Evolutionary conservation across 2,329 filamentous ascomycete species (phyloP), one percentile per base, ranked within the genome.

Genomic region (Elsinoe arachidis): DNA sequence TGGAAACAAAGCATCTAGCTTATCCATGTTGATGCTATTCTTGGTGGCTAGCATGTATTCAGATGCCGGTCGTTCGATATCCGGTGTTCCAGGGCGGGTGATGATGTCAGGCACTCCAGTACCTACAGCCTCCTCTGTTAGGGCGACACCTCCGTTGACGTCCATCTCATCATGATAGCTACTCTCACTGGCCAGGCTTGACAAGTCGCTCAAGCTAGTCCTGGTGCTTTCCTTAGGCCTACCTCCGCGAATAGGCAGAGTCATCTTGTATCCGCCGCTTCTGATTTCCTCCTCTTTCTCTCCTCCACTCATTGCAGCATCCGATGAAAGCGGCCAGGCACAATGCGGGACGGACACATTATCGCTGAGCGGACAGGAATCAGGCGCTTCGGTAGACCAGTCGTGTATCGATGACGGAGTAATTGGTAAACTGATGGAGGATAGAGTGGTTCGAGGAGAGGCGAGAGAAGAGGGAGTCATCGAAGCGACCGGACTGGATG

Each of bases 101-200:
- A 37, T 23, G 5, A 55, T 37, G 34, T 55, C 38, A 19, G 53
- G 53, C 19, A 55, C 21, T 11, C 53, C 34, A n/a, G 26, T 10
- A n/a, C 23, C 53, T 6, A 81, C 74, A 43, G 76, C 78, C 65
- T 83, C 80, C 64, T 84, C 80, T 2, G 77, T 76, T 23, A 84
- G 66, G 1, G 80, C 80, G 3, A 84, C 71, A 1, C 80, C 81
- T 14, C 76, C 73, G 3, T 73, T 70, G 1, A 82, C 76, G 30
- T 77, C 73, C 1, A 80, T 65, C 39, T 74, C 71, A 35, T 71
- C 67, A 3, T 70, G 70, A 59, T 74, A 17, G 34, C 41, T 55
- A 15, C 74, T 58, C 3, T 37, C 47, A 15, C 35, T 37, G 33
- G n/a, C 17, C 10, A 35, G 17, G 15, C 19, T 39, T 2, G 49